Conservation (phyloP, 2,329 filamentous ascomycete genomes). For the Immersiporthe knoxdaviesiana region DNA sequence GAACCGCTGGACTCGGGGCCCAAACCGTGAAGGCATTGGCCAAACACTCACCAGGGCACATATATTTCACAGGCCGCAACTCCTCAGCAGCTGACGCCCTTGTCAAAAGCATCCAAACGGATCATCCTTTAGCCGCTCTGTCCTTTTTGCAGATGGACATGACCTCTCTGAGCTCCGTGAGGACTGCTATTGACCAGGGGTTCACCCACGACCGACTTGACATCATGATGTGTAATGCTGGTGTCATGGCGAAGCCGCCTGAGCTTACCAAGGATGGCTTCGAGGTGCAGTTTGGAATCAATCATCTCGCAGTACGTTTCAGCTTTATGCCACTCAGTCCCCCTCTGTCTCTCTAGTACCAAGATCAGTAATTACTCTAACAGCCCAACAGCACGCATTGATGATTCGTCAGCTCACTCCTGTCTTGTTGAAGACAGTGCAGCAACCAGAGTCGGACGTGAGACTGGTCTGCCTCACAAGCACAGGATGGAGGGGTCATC, state of each 20-base stretch:
- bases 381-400: slow-evolving; percentile 38
- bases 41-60: slow-evolving; percentile 15
- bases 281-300: slow-evolving; percentile 44
- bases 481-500: slow-evolving; percentile 32
- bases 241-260: slow-evolving; percentile 40
- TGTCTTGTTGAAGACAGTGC: slow-evolving; percentile 33
- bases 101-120: slow-evolving; percentile 40
- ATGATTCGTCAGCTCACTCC: slow-evolving; percentile 42
- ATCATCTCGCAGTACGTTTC: slow-evolving; percentile 43
- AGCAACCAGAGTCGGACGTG: slow-evolving; percentile 32
- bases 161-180: slow-evolving; percentile 16
- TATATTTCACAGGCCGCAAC: slow-evolving; percentile 44
- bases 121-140: slow-evolving; percentile 21
- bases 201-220: slow-evolving; percentile 36
- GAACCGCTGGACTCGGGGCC: slow-evolving; percentile 14
- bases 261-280: slow-evolving; percentile 41
- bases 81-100: slow-evolving; percentile 43
- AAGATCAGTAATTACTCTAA: neutral
- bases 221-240: slow-evolving; percentile 40
- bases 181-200: neutral
- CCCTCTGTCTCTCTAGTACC: neutral
- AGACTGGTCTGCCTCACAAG: slow-evolving; percentile 36
- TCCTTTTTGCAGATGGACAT: slow-evolving; percentile 44
- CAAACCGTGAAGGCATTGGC: slow-evolving; percentile 11
- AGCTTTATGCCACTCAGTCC: too few species aligned